These are phyloP conservation scores for Chenopodium formosanum DNA, from an alignment of 148 eudicot species.

Conservation along the genomic window DNA sequence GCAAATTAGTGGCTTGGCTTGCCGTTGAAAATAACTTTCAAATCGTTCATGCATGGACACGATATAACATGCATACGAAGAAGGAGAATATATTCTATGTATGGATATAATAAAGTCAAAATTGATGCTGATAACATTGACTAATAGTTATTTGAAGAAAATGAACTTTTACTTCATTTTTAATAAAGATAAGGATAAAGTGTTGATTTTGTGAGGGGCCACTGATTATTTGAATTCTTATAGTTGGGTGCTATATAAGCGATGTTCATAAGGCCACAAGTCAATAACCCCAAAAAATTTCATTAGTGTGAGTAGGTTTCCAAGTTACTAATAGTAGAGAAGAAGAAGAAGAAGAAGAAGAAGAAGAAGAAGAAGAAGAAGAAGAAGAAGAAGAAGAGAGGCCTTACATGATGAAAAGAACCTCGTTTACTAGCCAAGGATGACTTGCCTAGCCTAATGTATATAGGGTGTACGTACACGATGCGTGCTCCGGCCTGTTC, in stretches of 20 bases:
- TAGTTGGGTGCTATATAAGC: neutral
- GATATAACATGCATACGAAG: neutral
- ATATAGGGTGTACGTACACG: neutral
- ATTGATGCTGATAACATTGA: slow-evolving; percentile 10
- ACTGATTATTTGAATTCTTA: neutral
- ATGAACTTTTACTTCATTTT: neutral
- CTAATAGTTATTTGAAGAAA: neutral
- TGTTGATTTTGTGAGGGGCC: neutral
- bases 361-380: too few species aligned
- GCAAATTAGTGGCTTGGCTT: neutral
- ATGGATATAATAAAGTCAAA: neutral
- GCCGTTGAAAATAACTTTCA: neutral
- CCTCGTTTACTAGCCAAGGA: slow-evolving; percentile 31
- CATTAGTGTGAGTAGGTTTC: too few species aligned
- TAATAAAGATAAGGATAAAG: neutral
- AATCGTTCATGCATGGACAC: neutral
- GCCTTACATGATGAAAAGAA: slow-evolving; percentile 30
- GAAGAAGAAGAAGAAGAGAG: neutral
- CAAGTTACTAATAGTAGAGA: too few species aligned
- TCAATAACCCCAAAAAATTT: neutral
- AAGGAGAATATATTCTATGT: slow-evolving; percentile 18
- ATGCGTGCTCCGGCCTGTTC: neutral
- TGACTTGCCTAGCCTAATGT: slow-evolving; percentile 25
- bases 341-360: slow-evolving; percentile 10
- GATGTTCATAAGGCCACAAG: neutral